phyloP scores from a whole-genome alignment of 192 early-diverging fungal genomes.

The Coemansia sp. region DNA sequence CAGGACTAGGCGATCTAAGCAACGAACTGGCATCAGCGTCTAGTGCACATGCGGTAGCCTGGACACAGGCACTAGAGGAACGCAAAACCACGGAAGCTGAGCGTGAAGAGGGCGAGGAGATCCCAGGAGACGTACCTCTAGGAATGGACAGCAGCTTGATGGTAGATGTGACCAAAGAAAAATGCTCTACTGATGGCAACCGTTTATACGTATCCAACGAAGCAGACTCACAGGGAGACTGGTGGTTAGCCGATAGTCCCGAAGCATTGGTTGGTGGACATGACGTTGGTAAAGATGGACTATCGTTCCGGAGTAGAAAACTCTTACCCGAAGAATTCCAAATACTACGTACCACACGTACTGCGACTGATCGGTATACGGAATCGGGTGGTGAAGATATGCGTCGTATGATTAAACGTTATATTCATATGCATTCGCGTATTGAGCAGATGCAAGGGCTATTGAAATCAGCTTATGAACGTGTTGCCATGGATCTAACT shows the following conservation, averaged over 20 bases:
- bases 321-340: constrained; percentile 33
- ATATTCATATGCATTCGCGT: constrained; percentile 19
- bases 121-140: constrained; percentile 9
- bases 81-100: constrained; percentile 11
- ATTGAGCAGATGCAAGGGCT: constrained; percentile 13
- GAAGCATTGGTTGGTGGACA: constrained; percentile 20
- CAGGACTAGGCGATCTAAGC: constrained; percentile 17
- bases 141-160: constrained; percentile 13
- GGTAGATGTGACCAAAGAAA: constrained; percentile 6
- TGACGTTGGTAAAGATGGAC: constrained; percentile 7
- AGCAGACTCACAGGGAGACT: neutral
- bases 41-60: neutral
- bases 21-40: constrained; percentile 20
- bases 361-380: constrained; percentile 15
- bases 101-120: constrained; percentile 47
- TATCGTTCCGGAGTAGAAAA: constrained; percentile 18
- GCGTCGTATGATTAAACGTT: constrained; percentile 28
- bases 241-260: constrained; percentile 36
- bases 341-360: constrained; percentile 23
- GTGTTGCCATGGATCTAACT: constrained; percentile 8
- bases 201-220: constrained; percentile 27
- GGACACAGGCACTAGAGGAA: constrained; percentile 1
- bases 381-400: constrained; percentile 23
- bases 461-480: constrained; percentile 11
- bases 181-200: constrained; percentile 21